Evolutionary conservation across 768 basidiomycete species (phyloP), one percentile per base, ranked within the genome.

Genomic region (Rhodocollybia butyracea): DNA sequence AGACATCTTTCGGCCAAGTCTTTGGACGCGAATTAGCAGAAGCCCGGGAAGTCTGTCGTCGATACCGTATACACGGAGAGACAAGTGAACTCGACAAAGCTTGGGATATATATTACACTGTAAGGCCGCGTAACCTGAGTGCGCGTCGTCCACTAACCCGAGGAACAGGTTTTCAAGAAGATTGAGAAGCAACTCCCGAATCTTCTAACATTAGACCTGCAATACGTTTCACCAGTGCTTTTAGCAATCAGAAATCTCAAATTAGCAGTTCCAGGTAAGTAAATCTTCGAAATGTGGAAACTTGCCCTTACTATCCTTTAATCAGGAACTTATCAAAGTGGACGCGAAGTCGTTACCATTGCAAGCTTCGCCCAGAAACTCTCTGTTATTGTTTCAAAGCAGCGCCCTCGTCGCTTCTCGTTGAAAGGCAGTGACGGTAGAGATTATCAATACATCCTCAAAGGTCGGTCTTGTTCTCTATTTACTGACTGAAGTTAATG

Each of bases 61-160:
- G 91, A 47, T 99, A 89, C 75, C 86, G 88, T 39, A 79, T 82
- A 21, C 91, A 90, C 64, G 91, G 91, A 24, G 95, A 99, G 66
- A 80, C 84, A 54, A 85, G 83, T 47, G 94, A 98, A 66, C 74
- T 99, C 45, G 97, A 98, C 67, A 92, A 90, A 65, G 97, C 97
- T 30, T 99, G 97, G 97, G 97, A 98, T 64, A 94, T 98, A 26
- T 99, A 99, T 70, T 99, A 98, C 64, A 85, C 84, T 46, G 94
- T 93, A 65, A 59, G 86, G 69, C n/a, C 21, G 3, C 34, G 39
- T 21, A 27, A 17, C 27, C 38, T 46, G 52, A n/a, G n/a, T n/a
- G n/a, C n/a, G n/a, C 19, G 45, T 41, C 24, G 10, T 46, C 17
- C 39, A 41, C 38, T n/a, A n/a, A n/a, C n/a, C n/a, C n/a, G n/a